Base-by-base conservation (phyloP, 2,329 filamentous ascomycete species). In the Corynespora cassiicola region DNA sequence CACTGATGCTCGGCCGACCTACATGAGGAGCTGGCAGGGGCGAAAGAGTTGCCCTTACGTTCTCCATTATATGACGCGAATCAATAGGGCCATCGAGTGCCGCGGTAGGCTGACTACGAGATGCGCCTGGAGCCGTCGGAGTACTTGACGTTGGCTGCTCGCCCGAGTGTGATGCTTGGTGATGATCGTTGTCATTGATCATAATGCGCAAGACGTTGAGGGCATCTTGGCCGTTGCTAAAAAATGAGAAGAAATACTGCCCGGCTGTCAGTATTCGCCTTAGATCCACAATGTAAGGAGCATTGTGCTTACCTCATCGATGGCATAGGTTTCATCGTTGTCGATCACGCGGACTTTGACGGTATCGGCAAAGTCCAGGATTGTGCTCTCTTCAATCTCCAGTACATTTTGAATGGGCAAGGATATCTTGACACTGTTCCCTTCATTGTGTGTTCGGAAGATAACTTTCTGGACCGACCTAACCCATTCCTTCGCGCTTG, bases 161-260 rank as follows among this genome's bases (percentile, higher is more conserved):
- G 22, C 42, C 45, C 11, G 29, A 15, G 6, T 47, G 42, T 7
- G 31, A 7, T 21, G 38, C 10, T 36, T 65, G 58, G 24, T 66
- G 62, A 35, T 66, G 68, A 37, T 80, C 73, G 16, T 82, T 79
- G 48, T 85, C 82, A 31, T 87, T 84, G 7, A 90, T 79, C 36
- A 95, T 74, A 26, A 82, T 81, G 47, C 82, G 87, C 34, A 99
- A 75, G 2, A 94, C 80, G 32, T 85, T 82, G 47, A 95, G 82
- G 10, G 90, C 92, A 56, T 96, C 88, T 56, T 87, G 84, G 6
- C 90, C 90, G 47, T 85, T 85, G 52, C 82, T 87, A 65, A 96
- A 96, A 70, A 97, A 97, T 0, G 91, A 94, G 67, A 99, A 97
- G 66, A 95, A 97, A 65, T 97, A 96, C 84, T 91, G 43, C 8